A percentile compares a stretch with the other conserved stretches of the same genome.
Evolutionary conservation across 2,329 filamentous ascomycete genomes (phyloP).

Genomic region (Neofusicoccum laricinum): DNA sequence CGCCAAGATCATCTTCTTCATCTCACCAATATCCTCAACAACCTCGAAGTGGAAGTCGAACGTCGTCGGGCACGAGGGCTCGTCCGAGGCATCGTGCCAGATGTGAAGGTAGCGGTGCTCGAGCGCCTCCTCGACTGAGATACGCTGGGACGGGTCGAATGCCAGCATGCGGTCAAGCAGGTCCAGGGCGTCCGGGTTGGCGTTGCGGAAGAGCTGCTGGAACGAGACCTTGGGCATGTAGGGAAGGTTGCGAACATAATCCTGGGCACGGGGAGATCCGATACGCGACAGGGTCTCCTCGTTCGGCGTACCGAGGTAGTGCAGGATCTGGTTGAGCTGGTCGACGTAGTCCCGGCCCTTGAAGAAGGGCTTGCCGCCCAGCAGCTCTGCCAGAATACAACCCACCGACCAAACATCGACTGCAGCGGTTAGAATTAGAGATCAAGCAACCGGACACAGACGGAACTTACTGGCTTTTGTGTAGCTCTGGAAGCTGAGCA

Average conservation of each 20-base stretch:
- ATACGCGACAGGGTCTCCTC: constrained; percentile 93
- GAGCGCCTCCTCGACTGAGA: constrained; percentile 90
- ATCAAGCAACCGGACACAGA: background rate
- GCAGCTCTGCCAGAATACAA: constrained; percentile 92
- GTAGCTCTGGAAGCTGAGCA: constrained; percentile 99
- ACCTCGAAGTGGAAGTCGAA: constrained; percentile 99
- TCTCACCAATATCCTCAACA: constrained; percentile 90
- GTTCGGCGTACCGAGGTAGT: constrained; percentile 94
- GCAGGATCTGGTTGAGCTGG: constrained; percentile 97
- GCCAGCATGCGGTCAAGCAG: constrained; percentile 96
- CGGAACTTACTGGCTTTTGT: constrained; percentile 95
- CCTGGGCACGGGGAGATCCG: constrained; percentile 90
- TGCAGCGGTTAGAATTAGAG: constrained; percentile 37
- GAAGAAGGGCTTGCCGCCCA: constrained; percentile 96
- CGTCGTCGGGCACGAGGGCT: constrained; percentile 86
- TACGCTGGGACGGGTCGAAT: constrained; percentile 90
- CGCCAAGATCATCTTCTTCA: constrained; percentile 96
- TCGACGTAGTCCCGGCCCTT: constrained; percentile 99
- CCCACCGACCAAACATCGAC: constrained; percentile 99
- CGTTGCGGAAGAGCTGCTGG: constrained; percentile 82
- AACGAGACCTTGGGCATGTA: constrained; percentile 94
- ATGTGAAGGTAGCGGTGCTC: constrained; percentile 96
- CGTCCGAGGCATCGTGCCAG: constrained; percentile 97
- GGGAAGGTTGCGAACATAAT: constrained; percentile 95
- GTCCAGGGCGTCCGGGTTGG: constrained; percentile 93